Conservation (phyloP, 208 protist genomes). For the Trypanosoma avium region DNA sequence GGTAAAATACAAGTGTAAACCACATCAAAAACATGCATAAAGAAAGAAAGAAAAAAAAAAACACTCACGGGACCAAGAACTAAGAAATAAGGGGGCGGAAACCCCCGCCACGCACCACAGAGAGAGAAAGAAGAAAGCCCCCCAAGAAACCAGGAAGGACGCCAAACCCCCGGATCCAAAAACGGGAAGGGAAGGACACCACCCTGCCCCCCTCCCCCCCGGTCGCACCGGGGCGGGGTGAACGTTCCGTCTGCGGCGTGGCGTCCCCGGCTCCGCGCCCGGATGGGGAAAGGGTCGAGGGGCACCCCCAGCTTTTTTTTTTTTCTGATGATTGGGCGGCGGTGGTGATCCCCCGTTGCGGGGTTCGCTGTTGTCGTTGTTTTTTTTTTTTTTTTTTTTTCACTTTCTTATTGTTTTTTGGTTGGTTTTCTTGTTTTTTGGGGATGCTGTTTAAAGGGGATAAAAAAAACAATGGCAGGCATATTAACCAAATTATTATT, state of each 20-base stretch:
- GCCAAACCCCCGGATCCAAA: neutral
- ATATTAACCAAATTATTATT: too few species aligned
- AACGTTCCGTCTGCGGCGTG: neutral
- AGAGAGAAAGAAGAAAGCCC: neutral
- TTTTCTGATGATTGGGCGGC: neutral
- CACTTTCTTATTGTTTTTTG: neutral
- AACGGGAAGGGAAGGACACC: too few species aligned
- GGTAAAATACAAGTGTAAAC: too few species aligned
- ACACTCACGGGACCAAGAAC: neutral
- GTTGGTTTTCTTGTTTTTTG: neutral
- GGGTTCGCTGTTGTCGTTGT: neutral
- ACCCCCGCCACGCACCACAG: neutral
- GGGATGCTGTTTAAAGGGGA: too few species aligned
- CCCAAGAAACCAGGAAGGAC: too few species aligned
- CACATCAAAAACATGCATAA: too few species aligned
- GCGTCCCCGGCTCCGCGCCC: neutral
- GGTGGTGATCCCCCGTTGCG: neutral
- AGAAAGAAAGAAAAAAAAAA: neutral
- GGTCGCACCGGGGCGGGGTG: too few species aligned
- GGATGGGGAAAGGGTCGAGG: neutral
- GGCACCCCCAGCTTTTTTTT: neutral
- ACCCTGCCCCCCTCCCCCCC: too few species aligned
- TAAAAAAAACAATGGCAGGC: too few species aligned
- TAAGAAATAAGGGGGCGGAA: neutral
- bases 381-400: neutral